These are phyloP conservation scores for Vitis rupestris DNA, from an alignment of 164 flowering plant species.

Conservation along the genomic window DNA sequence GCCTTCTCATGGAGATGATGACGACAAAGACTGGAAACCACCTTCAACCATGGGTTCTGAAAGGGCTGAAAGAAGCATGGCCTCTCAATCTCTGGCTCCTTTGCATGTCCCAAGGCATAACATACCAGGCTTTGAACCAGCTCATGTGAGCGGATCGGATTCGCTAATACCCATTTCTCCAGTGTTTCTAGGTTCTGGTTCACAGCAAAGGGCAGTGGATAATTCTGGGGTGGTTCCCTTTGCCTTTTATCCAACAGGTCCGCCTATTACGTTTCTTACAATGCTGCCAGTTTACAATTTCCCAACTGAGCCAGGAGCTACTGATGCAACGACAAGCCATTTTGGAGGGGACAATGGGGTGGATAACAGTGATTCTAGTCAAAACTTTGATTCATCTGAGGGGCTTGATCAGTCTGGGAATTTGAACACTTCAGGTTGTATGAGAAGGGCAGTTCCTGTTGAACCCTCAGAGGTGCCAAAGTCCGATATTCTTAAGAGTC, in stretches of 20 bases:
- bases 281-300: conserved; percentile 75
- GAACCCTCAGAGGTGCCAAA: conserved; percentile 52
- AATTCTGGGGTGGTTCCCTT: conserved; percentile 48
- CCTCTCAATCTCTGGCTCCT: conserved; percentile 30
- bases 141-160: conserved; percentile 66
- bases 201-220: conserved; percentile 51
- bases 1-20: conserved; percentile 54
- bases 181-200: conserved; percentile 56
- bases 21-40: conserved; percentile 52
- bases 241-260: conserved; percentile 88
- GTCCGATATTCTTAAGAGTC: conserved; percentile 87
- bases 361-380: conserved; percentile 48
- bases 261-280: conserved; percentile 81
- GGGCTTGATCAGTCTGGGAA: conserved; percentile 48
- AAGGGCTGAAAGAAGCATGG: conserved; percentile 40
- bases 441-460: conserved; percentile 25
- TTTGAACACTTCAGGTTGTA: conserved; percentile 26
- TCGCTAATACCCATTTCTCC: conserved; percentile 64
- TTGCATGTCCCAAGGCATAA: conserved; percentile 44
- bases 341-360: conserved; percentile 49
- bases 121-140: conserved; percentile 49
- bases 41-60: conserved; percentile 35
- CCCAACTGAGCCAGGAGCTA: conserved; percentile 45
- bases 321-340: conserved; percentile 52
- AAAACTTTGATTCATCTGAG: conserved; percentile 46